phyloP scores from a whole-genome alignment of 169 alveolate genomes.

The Plasmodium berghei region DNA sequence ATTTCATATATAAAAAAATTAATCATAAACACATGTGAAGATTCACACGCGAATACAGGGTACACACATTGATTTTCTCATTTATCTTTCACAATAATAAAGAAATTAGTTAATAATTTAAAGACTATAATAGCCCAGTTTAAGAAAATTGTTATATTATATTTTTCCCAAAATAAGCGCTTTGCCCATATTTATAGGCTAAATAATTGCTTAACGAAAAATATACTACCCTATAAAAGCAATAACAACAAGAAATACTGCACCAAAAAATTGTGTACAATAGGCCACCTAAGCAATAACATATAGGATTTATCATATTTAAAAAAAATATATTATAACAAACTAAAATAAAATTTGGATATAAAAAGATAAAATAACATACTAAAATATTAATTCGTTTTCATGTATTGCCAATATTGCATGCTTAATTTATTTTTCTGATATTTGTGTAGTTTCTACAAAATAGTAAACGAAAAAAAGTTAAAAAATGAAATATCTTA shows the following conservation, averaged over 20 bases:
- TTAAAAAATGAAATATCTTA: background rate
- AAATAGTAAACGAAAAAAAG: constrained; percentile 17
- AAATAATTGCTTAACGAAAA: constrained; percentile 59
- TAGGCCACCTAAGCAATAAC: constrained; percentile 59
- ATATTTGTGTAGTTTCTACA: constrained; percentile 72
- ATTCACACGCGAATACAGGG: no score
- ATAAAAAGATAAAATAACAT: background rate
- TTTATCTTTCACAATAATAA: background rate
- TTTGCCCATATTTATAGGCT: constrained; percentile 69
- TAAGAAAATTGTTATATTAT: background rate
- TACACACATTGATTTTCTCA: background rate
- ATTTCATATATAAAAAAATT: no score
- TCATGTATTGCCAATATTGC: background rate
- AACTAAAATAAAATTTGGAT: background rate
- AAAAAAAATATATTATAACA: background rate
- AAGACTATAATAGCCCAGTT: no score
- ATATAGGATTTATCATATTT: constrained; percentile 66
- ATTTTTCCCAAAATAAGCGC: constrained; percentile 18
- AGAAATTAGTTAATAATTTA: no score
- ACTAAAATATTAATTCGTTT: constrained; percentile 1
- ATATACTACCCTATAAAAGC: constrained; percentile 36
- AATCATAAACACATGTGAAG: no score
- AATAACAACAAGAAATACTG: constrained; percentile 63
- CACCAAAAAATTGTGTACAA: constrained; percentile 70
- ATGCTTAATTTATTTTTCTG: constrained; percentile 44